Evolutionary conservation across 805 yeast genomes (phyloP).

Genomic region (Monosporozyma solicola): DNA sequence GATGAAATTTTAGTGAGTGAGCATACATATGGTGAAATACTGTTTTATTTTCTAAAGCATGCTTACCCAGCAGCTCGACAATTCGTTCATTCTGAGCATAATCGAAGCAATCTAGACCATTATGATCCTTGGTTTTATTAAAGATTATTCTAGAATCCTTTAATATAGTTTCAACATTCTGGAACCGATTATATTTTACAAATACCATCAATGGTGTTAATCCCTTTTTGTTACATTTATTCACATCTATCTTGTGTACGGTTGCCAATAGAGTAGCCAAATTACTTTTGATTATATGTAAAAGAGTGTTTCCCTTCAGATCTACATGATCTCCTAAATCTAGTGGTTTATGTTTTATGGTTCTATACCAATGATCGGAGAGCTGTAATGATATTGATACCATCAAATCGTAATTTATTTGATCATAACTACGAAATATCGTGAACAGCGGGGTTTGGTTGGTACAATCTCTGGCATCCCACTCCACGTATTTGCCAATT

Average conservation of each 20-base stretch:
- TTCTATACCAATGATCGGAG: slow-evolving; percentile 36
- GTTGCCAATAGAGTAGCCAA: slow-evolving; percentile 33
- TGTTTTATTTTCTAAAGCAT: slow-evolving; percentile 6
- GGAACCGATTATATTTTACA: slow-evolving; percentile 57
- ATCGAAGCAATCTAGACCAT: slow-evolving; percentile 36
- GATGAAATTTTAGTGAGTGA: slow-evolving; percentile 16
- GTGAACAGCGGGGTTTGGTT: slow-evolving; percentile 78
- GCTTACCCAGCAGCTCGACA: slow-evolving; percentile 11
- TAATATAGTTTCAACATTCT: slow-evolving; percentile 46
- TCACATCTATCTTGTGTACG: slow-evolving; percentile 36
- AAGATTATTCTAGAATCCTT: slow-evolving; percentile 40
- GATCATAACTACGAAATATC: slow-evolving; percentile 74
- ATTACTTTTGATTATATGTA: slow-evolving; percentile 58
- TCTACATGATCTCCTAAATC: slow-evolving; percentile 60
- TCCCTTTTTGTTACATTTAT: slow-evolving; percentile 48
- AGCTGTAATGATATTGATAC: slow-evolving; percentile 38
- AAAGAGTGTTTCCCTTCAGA: slow-evolving; percentile 58
- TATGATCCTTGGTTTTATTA: slow-evolving; percentile 14
- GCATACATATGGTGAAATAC: slow-evolving; percentile 10
- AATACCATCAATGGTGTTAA: slow-evolving; percentile 66
- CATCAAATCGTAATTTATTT: slow-evolving; percentile 46
- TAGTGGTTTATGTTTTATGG: slow-evolving; percentile 26
- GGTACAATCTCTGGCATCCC: slow-evolving; percentile 57
- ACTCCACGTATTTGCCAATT: slow-evolving; percentile 54
- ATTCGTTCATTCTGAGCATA: slow-evolving; percentile 33